phyloP scores from a whole-genome alignment of 495 filamentous ascomycete species.

The Penicillium nucicola region DNA sequence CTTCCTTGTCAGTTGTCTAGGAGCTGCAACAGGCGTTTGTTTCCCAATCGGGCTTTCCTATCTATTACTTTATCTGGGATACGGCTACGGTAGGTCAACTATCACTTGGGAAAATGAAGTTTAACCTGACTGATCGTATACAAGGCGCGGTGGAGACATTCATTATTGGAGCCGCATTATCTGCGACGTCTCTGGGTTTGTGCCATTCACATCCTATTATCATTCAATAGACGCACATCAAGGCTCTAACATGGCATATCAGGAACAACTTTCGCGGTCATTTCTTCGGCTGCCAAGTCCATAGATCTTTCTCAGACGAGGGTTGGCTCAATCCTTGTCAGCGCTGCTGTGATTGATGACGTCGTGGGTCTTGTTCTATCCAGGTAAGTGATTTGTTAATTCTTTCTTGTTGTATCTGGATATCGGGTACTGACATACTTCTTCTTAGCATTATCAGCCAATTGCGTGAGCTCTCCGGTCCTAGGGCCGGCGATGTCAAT shows the following conservation, averaged over 20 bases:
- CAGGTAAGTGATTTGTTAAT: slow-evolving; percentile 28
- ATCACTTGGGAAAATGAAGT: no score
- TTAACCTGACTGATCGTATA: neutral
- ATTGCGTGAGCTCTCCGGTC: slow-evolving; percentile 29
- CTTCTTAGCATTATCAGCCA: slow-evolving; percentile 43
- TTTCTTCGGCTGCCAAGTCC: slow-evolving; percentile 21
- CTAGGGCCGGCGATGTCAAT: slow-evolving; percentile 25
- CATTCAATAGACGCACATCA: no score
- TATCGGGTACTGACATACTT: neutral
- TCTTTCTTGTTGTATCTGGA: neutral
- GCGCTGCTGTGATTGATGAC: slow-evolving; percentile 78
- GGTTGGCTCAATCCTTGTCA: slow-evolving; percentile 36
- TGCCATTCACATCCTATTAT: no score
- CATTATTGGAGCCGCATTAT: slow-evolving; percentile 33
- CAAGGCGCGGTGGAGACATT: slow-evolving; percentile 36
- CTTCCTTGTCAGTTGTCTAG: slow-evolving; percentile 26
- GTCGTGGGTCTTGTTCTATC: slow-evolving; percentile 75
- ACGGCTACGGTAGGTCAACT: slow-evolving; percentile 24
- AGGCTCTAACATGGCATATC: neutral
- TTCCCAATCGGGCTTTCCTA: slow-evolving; percentile 35
- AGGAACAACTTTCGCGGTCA: slow-evolving; percentile 36
- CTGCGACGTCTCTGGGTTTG: slow-evolving; percentile 32
- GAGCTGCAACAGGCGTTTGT: slow-evolving; percentile 29
- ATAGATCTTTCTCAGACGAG: slow-evolving; percentile 29
- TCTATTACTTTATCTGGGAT: slow-evolving; percentile 28